Conservation (phyloP, 1,139 yeast genomes). For the Debaryomyces psychrophilus region DNA sequence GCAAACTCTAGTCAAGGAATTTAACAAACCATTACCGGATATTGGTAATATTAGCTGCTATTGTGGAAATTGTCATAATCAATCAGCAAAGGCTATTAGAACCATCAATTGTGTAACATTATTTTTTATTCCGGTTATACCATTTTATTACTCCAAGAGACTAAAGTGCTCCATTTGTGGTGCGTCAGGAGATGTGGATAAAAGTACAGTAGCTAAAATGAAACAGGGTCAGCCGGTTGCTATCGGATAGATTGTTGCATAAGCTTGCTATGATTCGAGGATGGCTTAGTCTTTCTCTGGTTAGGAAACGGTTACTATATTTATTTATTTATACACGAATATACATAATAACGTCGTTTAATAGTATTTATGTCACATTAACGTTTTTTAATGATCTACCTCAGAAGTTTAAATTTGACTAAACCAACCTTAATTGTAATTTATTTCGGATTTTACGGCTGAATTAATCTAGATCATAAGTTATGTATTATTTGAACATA, state of each 20-base stretch:
- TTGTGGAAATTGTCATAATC: slow-evolving; percentile 50
- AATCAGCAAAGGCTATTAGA: slow-evolving; percentile 46
- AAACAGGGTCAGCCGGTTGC: slow-evolving; percentile 49
- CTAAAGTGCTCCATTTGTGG: slow-evolving; percentile 49
- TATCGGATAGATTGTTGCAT: slow-evolving; percentile 25
- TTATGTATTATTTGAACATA: background rate
- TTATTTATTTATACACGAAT: slow-evolving; percentile 7
- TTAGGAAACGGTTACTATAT: slow-evolving; percentile 5
- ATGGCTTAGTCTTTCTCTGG: background rate
- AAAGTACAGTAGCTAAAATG: slow-evolving; percentile 34
- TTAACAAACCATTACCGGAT: slow-evolving; percentile 32
- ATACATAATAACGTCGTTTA: slow-evolving; percentile 1
- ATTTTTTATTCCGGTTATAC: slow-evolving; percentile 49
- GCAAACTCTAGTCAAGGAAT: slow-evolving; percentile 28
- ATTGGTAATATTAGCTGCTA: slow-evolving; percentile 34
- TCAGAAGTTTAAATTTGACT: background rate
- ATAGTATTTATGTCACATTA: background rate
- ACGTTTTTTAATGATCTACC: background rate
- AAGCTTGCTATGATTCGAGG: background rate
- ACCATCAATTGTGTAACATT: slow-evolving; percentile 47
- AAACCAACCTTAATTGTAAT: slow-evolving; percentile 1
- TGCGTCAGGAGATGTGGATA: slow-evolving; percentile 42
- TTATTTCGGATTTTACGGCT: background rate
- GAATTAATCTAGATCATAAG: slow-evolving; percentile 1
- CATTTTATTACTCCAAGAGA: slow-evolving; percentile 43